These are phyloP conservation scores for Hemisphaericaspora xylofermentans DNA, from an alignment of 1,139 yeast species.

Conservation along the genomic window DNA sequence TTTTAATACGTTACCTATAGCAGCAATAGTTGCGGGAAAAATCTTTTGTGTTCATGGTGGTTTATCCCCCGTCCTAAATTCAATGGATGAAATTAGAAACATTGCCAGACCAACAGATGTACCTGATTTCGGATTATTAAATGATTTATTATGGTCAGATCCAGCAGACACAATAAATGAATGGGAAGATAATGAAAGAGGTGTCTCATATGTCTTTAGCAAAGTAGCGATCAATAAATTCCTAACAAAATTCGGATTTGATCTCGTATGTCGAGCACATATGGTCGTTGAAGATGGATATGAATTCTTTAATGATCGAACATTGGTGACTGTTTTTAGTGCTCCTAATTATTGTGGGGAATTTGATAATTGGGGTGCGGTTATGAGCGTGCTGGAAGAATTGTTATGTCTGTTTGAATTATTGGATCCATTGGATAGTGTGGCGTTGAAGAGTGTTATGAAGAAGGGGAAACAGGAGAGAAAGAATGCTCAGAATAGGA, in stretches of 20 bases:
- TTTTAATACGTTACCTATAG: constrained; percentile 96
- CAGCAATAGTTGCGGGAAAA: constrained; percentile 96
- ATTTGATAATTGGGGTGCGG: constrained; percentile 97
- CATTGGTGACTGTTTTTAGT: constrained; percentile 88
- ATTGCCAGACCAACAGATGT: constrained; percentile 99
- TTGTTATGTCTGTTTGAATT: constrained; percentile 96
- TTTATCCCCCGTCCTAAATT: constrained; percentile 90
- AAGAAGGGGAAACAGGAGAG: constrained; percentile 81
- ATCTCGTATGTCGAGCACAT: constrained; percentile 95
- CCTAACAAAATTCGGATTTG: constrained; percentile 94
- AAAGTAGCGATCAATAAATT: constrained; percentile 95
- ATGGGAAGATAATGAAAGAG: constrained; percentile 98
- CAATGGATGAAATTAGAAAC: constrained; percentile 97
- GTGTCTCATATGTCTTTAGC: constrained; percentile 97
- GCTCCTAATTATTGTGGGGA: constrained; percentile 99
- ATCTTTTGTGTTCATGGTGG: constrained; percentile 99
- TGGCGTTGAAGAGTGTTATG: constrained; percentile 91
- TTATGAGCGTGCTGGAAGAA: constrained; percentile 98
- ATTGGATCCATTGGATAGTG: constrained; percentile 93
- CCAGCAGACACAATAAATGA: constrained; percentile 97
- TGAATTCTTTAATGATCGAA: constrained; percentile 94
- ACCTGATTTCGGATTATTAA: constrained; percentile 92
- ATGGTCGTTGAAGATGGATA: constrained; percentile 99
- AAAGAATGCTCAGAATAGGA: constrained; percentile 47
- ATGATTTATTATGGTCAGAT: constrained; percentile 97